Conservation (phyloP, 345 rosid genomes). For the Euphorbia pulcherrima region DNA sequence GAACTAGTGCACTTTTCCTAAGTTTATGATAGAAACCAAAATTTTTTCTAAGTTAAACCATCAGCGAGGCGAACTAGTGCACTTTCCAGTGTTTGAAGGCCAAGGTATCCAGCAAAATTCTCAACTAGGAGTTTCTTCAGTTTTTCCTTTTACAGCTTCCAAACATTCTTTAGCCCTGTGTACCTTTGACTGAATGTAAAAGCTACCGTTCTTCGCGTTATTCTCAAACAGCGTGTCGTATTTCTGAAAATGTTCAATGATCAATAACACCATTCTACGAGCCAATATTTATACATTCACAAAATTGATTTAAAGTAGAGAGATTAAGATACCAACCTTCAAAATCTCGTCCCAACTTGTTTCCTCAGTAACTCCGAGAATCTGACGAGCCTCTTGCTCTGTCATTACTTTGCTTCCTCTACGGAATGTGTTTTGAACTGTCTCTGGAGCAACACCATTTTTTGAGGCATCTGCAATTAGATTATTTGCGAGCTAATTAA, state of each 20-base stretch:
- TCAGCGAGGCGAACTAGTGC: too few species aligned
- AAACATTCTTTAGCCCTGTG: slow-evolving; percentile 87
- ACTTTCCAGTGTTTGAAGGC: not conserved
- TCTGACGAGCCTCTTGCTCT: slow-evolving; percentile 83
- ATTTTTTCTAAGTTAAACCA: too few species aligned
- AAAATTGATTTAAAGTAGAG: not conserved
- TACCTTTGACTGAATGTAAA: slow-evolving; percentile 93
- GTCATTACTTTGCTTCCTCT: slow-evolving; percentile 66
- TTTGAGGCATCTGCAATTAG: slow-evolving; percentile 67
- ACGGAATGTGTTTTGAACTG: slow-evolving; percentile 58
- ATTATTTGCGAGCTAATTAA: not conserved
- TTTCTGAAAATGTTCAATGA: slow-evolving; percentile 42
- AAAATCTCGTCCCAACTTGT: slow-evolving; percentile 79
- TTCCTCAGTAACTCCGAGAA: slow-evolving; percentile 68
- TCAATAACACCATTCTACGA: not conserved
- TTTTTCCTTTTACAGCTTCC: slow-evolving; percentile 52
- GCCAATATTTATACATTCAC: not conserved
- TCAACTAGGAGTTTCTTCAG: slow-evolving; percentile 44
- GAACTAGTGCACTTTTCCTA: too few species aligned
- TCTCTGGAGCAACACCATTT: slow-evolving; percentile 76
- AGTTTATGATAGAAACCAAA: too few species aligned
- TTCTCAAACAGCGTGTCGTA: slow-evolving; percentile 69
- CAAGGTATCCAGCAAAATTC: not conserved
- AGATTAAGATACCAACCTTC: slow-evolving; percentile 47
- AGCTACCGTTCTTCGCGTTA: slow-evolving; percentile 77